A percentile compares a stretch with the other conserved stretches of the same genome.
Evolutionary conservation across 129 eudicot genomes (phyloP).

Genomic region (Silybum marianum): DNA sequence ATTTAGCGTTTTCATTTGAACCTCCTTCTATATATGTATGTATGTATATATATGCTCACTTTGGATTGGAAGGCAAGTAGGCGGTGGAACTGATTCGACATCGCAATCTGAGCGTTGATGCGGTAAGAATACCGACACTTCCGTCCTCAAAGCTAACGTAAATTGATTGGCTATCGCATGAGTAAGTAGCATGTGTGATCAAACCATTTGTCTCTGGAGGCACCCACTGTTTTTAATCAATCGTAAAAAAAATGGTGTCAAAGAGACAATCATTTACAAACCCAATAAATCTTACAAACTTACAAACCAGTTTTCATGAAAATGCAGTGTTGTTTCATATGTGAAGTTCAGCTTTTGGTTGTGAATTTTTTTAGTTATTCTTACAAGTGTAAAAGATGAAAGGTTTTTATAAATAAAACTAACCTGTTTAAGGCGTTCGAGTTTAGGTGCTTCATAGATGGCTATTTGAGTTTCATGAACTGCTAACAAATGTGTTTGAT

Average conservation of each 20-base stretch:
- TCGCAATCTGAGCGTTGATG: constrained; percentile 68
- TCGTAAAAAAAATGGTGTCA: not conserved
- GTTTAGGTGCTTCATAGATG: constrained; percentile 77
- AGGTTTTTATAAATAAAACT: not conserved
- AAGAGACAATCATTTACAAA: not conserved
- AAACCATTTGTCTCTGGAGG: constrained; percentile 84
- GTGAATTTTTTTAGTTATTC: no score
- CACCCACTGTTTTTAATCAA: constrained; percentile 55
- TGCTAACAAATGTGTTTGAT: constrained; percentile 74
- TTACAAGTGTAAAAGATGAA: not conserved
- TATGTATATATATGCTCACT: constrained; percentile 32
- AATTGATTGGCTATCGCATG: constrained; percentile 84
- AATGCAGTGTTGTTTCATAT: not conserved
- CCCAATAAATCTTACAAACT: not conserved
- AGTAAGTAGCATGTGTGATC: constrained; percentile 84
- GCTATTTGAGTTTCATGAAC: constrained; percentile 93
- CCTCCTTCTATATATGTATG: not conserved
- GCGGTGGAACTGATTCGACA: constrained; percentile 68
- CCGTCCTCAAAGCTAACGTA: constrained; percentile 82
- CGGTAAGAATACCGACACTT: constrained; percentile 75
- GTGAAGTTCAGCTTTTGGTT: no score
- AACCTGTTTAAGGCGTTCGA: constrained; percentile 79
- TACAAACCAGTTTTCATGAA: not conserved
- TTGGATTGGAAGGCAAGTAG: constrained; percentile 70
- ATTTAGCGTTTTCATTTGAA: no score